A percentile compares a stretch with the other conserved stretches of the same genome.
Conservation (phyloP, 176 grass and related monocot species). For the Oropetium thomaeum region DNA sequence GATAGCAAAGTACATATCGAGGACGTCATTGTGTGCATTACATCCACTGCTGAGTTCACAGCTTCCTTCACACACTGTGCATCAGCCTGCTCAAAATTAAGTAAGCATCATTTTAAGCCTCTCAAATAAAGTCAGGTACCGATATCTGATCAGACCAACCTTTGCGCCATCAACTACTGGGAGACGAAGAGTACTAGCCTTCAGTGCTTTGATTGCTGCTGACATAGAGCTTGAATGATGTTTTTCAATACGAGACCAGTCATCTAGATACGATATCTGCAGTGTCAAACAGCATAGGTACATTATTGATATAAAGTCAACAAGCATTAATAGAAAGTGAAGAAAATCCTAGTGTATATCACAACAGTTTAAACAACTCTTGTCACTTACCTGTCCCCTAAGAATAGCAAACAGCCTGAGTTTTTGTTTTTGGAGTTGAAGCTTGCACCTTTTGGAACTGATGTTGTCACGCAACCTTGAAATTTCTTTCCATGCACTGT, state of each 20-base stretch:
- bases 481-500: conserved; percentile 79
- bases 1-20: conserved; percentile 71
- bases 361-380: not conserved
- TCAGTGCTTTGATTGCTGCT: conserved; percentile 79
- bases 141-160: conserved; percentile 43
- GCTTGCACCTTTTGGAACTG: conserved; percentile 62
- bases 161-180: conserved; percentile 90
- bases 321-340: not conserved
- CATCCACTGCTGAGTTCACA: conserved; percentile 67
- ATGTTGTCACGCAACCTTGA: conserved; percentile 80
- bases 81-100: conserved; percentile 66
- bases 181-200: conserved; percentile 95
- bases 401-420: conserved; percentile 81
- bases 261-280: conserved; percentile 77
- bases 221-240: conserved; percentile 86
- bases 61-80: conserved; percentile 75
- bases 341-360: conserved; percentile 4
- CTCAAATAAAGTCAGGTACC: conserved; percentile 7
- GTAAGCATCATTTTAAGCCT: conserved; percentile 18
- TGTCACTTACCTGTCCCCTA: conserved; percentile 64
- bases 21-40: conserved; percentile 82
- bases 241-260: conserved; percentile 74
- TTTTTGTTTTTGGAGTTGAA: conserved; percentile 81
- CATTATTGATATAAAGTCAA: conserved; percentile 14
- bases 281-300: conserved; percentile 41